Percentiles rank a stretch among this genome's conserved stretches.
phyloP scores from a whole-genome alignment of 805 yeast genomes.

The Debaryomyces maramus region DNA sequence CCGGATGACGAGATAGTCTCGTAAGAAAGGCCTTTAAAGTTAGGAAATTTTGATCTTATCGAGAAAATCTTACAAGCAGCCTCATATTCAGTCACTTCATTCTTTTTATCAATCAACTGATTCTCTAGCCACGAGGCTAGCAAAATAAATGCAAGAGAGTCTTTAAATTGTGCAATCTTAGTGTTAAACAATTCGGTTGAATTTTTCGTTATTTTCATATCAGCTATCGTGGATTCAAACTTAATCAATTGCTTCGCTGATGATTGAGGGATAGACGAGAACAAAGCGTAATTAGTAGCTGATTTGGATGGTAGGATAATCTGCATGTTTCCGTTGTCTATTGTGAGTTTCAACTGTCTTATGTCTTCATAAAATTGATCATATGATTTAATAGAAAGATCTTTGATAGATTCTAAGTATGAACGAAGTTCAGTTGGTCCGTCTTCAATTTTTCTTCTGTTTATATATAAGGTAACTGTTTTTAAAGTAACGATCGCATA shows the following conservation, averaged over 20 bases:
- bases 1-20: slow-evolving; percentile 79
- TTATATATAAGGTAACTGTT: slow-evolving; percentile 53
- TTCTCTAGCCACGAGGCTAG: slow-evolving; percentile 83
- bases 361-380: slow-evolving; percentile 59
- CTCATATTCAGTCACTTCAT: slow-evolving; percentile 57
- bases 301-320: slow-evolving; percentile 35
- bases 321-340: slow-evolving; percentile 13
- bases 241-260: slow-evolving; percentile 22
- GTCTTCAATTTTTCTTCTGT: slow-evolving; percentile 42
- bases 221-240: slow-evolving; percentile 33
- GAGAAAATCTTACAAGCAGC: slow-evolving; percentile 61
- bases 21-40: slow-evolving; percentile 69
- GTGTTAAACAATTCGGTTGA: slow-evolving; percentile 69
- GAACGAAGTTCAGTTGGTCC: slow-evolving; percentile 22
- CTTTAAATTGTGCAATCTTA: slow-evolving; percentile 74
- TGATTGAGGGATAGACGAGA: slow-evolving; percentile 29
- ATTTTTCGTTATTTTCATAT: slow-evolving; percentile 77
- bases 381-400: slow-evolving; percentile 50
- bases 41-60: slow-evolving; percentile 52
- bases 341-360: slow-evolving; percentile 21
- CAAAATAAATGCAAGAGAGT: slow-evolving; percentile 73
- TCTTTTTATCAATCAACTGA: slow-evolving; percentile 39
- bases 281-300: slow-evolving; percentile 32
- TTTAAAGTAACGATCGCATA: slow-evolving; percentile 44
- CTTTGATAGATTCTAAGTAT: slow-evolving; percentile 26